Evolutionary conservation across 306 rosid genomes (phyloP).

Genomic region (Castanospermum australe): DNA sequence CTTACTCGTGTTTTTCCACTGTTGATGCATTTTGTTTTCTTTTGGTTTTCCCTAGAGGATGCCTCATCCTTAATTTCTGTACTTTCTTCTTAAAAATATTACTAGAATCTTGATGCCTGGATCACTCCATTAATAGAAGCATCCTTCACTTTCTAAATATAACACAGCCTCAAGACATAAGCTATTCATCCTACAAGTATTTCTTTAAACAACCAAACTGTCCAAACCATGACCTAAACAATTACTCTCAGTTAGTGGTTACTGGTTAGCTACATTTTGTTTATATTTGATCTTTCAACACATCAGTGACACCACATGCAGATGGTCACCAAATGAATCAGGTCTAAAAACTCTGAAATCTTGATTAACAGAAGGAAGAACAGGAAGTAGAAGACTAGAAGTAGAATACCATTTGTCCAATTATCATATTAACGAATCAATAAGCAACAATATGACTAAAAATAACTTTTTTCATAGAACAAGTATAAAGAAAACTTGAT

Average conservation of each 20-base stretch:
- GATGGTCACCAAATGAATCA: neutral
- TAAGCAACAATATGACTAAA: neutral
- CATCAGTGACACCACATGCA: neutral
- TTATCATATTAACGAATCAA: slow-evolving; percentile 11
- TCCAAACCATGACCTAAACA: neutral
- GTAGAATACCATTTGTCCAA: slow-evolving; percentile 5
- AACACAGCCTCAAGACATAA: neutral
- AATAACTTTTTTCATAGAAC: neutral
- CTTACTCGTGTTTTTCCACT: neutral
- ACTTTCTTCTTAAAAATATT: neutral
- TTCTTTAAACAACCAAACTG: slow-evolving; percentile 18
- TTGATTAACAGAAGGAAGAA: slow-evolving; percentile 18
- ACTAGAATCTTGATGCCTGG: neutral
- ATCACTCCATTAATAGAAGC: neutral
- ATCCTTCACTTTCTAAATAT: neutral
- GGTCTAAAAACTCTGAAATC: neutral
- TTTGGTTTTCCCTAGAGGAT: neutral
- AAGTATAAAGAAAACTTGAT: neutral
- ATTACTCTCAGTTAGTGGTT: neutral
- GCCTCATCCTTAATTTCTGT: neutral
- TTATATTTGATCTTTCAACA: slow-evolving; percentile 20
- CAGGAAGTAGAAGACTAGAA: neutral
- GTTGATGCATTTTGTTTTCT: neutral
- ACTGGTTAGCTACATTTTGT: neutral
- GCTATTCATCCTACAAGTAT: neutral